phyloP scores from a whole-genome alignment of 257 asterid genomes.

The Dorcoceras hygrometricum region DNA sequence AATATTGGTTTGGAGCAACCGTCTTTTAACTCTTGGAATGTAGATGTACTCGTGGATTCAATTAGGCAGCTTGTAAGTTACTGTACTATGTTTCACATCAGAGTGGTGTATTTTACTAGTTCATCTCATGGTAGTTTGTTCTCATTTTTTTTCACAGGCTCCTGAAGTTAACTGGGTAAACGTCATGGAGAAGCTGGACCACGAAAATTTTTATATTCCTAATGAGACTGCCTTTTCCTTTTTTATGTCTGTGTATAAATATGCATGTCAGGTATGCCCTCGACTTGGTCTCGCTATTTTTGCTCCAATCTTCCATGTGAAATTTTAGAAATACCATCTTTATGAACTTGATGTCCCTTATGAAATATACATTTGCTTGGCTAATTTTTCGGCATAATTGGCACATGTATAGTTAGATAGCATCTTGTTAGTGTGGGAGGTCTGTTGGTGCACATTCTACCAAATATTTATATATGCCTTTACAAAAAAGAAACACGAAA shows the following conservation, averaged over 20 bases:
- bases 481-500: neutral
- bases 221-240: constrained; percentile 75
- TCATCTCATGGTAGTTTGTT: neutral
- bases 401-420: neutral
- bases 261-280: constrained; percentile 74
- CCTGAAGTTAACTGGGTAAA: constrained; percentile 73
- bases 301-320: constrained; percentile 5
- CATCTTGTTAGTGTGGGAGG: neutral
- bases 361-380: neutral
- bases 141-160: constrained; percentile 46
- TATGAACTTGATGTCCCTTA: neutral
- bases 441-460: neutral
- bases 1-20: constrained; percentile 46
- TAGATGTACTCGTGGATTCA: constrained; percentile 76
- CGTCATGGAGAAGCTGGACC: constrained; percentile 85
- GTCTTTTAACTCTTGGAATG: constrained; percentile 63
- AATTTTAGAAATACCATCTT: neutral
- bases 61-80: constrained; percentile 86
- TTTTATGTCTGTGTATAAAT: constrained; percentile 71
- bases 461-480: neutral
- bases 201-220: constrained; percentile 82
- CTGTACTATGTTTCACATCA: constrained; percentile 2
- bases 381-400: neutral
- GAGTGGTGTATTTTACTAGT: neutral
- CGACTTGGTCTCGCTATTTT: neutral